These are phyloP conservation scores for Curvularia lunata DNA, from an alignment of 2,329 filamentous ascomycete genomes.

Conservation along the genomic window DNA sequence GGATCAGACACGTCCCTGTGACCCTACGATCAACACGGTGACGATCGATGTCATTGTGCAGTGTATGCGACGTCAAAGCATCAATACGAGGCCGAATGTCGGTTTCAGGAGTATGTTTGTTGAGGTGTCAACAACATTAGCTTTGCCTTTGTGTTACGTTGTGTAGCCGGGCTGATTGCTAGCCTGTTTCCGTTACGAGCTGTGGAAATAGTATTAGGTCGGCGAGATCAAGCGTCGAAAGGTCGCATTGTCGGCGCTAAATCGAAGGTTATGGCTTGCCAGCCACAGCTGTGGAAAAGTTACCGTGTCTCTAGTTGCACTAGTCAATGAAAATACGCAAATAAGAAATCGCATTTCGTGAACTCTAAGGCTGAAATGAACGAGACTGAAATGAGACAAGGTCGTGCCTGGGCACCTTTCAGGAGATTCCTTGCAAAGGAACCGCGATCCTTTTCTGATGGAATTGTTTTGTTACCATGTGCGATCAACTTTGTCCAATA, in stretches of 20 bases:
- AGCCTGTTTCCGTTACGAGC: neutral
- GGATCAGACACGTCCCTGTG: neutral
- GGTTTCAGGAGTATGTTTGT: neutral
- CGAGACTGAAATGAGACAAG: neutral
- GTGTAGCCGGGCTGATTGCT: neutral
- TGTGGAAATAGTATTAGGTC: neutral
- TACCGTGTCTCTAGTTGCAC: neutral
- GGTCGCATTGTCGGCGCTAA: neutral
- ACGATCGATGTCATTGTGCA: neutral
- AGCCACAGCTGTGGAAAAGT: neutral
- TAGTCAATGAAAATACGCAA: neutral
- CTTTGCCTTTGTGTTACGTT: neutral
- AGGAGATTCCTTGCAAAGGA: neutral
- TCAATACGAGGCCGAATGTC: neutral
- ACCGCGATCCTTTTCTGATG: neutral
- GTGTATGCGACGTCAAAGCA: neutral
- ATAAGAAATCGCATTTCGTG: neutral
- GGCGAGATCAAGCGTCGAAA: neutral
- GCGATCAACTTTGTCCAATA: neutral
- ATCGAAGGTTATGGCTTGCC: neutral
- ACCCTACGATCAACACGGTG: neutral
- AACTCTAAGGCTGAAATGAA: neutral
- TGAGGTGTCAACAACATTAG: neutral
- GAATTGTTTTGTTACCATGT: neutral
- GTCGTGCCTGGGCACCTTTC: neutral